Conservation (phyloP, 1,284 basidiomycete species). For the Leccinum pachyderme region DNA sequence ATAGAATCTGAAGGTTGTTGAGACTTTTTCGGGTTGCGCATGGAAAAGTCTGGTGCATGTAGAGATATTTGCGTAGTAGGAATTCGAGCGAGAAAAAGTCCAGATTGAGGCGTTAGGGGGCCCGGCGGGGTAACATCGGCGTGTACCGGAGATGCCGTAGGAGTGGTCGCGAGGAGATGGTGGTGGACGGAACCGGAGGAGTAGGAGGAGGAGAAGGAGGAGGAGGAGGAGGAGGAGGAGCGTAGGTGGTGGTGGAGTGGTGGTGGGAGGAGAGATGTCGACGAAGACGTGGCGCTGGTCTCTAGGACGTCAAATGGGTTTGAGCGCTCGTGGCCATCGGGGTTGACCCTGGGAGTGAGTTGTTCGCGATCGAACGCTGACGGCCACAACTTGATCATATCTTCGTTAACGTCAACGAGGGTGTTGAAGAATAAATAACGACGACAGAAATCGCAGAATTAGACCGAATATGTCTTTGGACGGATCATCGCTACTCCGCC, state of each 20-base stretch:
- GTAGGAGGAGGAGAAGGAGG: slow-evolving; percentile 6
- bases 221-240: not conserved
- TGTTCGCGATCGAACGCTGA: slow-evolving; percentile 54
- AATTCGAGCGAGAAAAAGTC: slow-evolving; percentile 52
- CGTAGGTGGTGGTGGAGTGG: slow-evolving; percentile 12
- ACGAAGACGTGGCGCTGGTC: slow-evolving; percentile 30
- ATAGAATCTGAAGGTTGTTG: slow-evolving; percentile 32
- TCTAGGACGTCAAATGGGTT: slow-evolving; percentile 67
- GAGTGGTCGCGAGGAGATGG: slow-evolving; percentile 37
- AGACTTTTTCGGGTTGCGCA: slow-evolving; percentile 51
- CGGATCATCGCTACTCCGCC: slow-evolving; percentile 21
- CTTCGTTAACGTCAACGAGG: slow-evolving; percentile 24
- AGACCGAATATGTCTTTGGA: not conserved
- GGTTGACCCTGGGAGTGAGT: slow-evolving; percentile 65
- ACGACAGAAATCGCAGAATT: slow-evolving; percentile 7
- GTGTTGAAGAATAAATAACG: slow-evolving; percentile 6
- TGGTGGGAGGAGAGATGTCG: slow-evolving; percentile 20
- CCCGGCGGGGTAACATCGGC: slow-evolving; percentile 36
- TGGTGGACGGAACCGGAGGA: slow-evolving; percentile 35
- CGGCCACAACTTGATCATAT: slow-evolving; percentile 68
- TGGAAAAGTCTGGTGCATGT: slow-evolving; percentile 78
- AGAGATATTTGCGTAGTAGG: slow-evolving; percentile 74
- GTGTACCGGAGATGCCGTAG: slow-evolving; percentile 23
- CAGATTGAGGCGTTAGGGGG: slow-evolving; percentile 40
- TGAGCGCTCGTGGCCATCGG: slow-evolving; percentile 49